Base-by-base conservation (phyloP, 345 rosid genomes). In the Streptanthus diversifolius region DNA sequence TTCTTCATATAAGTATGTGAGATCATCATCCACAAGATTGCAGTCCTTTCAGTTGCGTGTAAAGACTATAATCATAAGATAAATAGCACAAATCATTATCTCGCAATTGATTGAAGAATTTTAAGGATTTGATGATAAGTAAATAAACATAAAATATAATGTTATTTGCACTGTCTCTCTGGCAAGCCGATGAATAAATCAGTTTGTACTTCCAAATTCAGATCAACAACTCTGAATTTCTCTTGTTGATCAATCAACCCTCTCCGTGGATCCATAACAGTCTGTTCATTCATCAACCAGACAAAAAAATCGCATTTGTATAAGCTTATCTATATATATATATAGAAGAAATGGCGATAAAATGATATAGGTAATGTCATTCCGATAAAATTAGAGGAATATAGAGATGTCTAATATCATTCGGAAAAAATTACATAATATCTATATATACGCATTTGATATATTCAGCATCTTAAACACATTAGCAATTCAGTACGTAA, bases 141-240 rank as follows among this genome's bases (percentile, higher is more conserved):
- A 54, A 45, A 35, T 5, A 47, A 51, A 51, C 62, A 52, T 14
- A 61, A 24, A 10, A 53, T 25, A 35, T 27, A 63, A 37, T 62
- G 52, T 45, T n/a, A 58, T 36, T 57, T 60, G 24, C 10, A 44
- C 18, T 62, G 14, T 27, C 24, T 64, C 43, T 56, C 25, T 27
- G 77, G 80, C 37, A 71, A 71, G 33, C 80, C 77, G 66, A 76
- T 70, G 71, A 70, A 35, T 19, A 76, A 63, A 70, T 70, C 80
- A 36, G 80, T 70, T 36, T 55, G 21, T 9, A 63, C 80, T 29
- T 71, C 73, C 72, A 72, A 43, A 70, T 63, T 76, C 27, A 60
- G 79, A 62, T 64, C 33, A n/a, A 66, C 65, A 70, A 4, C 80
- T 72, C 30, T 71, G 59, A 22, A 65, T 51, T 68, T 65, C 35